These are phyloP conservation scores for Populus ilicifolia DNA, from an alignment of 345 rosid genomes.

Conservation along the genomic window DNA sequence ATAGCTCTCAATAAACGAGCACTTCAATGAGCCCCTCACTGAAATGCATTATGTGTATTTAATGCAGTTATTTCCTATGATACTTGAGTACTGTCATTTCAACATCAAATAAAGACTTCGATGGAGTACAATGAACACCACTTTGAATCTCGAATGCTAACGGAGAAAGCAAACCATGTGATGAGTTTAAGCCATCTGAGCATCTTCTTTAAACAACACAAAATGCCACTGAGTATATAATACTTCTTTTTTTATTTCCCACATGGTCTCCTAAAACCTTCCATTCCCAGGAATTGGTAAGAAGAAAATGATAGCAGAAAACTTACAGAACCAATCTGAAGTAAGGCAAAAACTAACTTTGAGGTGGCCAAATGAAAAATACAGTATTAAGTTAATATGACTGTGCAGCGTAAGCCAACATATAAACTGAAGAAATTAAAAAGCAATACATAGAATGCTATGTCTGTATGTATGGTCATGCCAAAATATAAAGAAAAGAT, in stretches of 20 bases:
- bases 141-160: neutral
- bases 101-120: neutral
- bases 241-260: neutral
- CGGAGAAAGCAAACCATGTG: neutral
- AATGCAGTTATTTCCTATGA: neutral
- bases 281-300: neutral
- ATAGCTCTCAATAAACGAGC: neutral
- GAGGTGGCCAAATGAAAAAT: neutral
- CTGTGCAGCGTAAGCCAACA: neutral
- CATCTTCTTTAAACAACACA: neutral
- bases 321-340: neutral
- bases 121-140: neutral
- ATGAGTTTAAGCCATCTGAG: neutral
- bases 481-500: neutral
- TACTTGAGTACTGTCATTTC: neutral
- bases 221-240: neutral
- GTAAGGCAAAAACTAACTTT: neutral
- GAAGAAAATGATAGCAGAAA: neutral
- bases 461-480: neutral
- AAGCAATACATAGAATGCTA: neutral
- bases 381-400: neutral
- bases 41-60: neutral
- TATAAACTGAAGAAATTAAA: neutral
- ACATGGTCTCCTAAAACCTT: neutral
- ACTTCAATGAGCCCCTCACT: neutral